Evolutionary conservation across 495 filamentous ascomycete genomes (phyloP), one percentile per base, ranked within the genome.

Genomic region (Podospora conica): DNA sequence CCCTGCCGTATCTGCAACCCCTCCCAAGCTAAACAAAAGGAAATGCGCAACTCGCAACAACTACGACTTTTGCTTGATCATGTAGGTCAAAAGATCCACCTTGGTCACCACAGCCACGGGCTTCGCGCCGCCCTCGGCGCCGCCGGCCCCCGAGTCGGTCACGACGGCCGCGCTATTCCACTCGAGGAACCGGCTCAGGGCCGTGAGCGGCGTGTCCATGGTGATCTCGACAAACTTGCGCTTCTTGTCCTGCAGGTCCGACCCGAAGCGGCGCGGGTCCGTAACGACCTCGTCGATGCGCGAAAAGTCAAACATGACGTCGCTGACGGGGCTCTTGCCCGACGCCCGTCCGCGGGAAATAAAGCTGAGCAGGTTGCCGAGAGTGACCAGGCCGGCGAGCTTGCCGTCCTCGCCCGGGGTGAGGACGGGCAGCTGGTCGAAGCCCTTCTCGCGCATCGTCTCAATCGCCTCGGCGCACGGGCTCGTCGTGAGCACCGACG

Each of bases 141-240:
- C 20, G 23, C 76, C 79, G 40, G 40, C 40, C 40, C 40, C 40
- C 40, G 40, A 48, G 75, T 97, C 92, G 12, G 93, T 98, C 1
- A 98, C 92, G 59, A 98, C 85, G 2, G 95, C 96, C 15, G 95
- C 93, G 72, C 89, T 92, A 76, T 98, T 98, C 91, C 96, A 97
- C 77, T 97, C 93, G 70, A 98, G 92, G 80, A 98, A 98, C 60
- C 89, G 85, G 75, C 90, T 92, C 48, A 98, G 80, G 53, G 90
- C 90, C 63, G 84, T 85, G 31, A 98, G 78, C 10, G 90, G 90
- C 10, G 95, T 98, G 65, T 96, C 91, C 73, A 90, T 78, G 6
- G 96, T 97, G 71, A 98, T 97, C 79, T 97, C 90, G 24, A 97
- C 88, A 74, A 95, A 98, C 75, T 88, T 89, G 68, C 88, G 84